Evolutionary conservation across 345 rosid genomes (phyloP).

Genomic region (Euphorbia pulcherrima): DNA sequence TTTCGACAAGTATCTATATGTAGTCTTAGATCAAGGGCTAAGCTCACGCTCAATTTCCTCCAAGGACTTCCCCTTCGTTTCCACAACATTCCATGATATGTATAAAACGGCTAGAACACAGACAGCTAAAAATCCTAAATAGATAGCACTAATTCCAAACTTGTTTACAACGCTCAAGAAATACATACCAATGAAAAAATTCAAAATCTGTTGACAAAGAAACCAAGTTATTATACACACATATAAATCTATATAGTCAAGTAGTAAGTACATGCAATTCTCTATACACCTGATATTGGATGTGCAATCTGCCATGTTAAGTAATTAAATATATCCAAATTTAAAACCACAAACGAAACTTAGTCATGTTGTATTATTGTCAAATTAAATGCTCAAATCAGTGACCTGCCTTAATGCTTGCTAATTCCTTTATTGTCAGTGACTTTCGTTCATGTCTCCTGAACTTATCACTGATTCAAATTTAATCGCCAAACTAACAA

Average conservation of each 20-base stretch:
- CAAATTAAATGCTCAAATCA: background rate
- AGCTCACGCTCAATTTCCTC: conserved; percentile 95
- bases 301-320: background rate
- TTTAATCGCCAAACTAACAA: background rate
- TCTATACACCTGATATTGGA: no score
- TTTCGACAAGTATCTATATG: no score
- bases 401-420: background rate
- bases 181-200: conserved; percentile 84
- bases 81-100: conserved; percentile 75
- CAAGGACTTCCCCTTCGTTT: conserved; percentile 91
- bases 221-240: conserved; percentile 7
- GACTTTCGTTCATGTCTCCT: background rate
- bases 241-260: no score
- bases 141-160: conserved; percentile 88
- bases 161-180: conserved; percentile 87
- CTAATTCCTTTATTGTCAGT: no score
- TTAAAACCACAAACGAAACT: no score
- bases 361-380: background rate
- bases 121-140: conserved; percentile 70
- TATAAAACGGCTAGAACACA: conserved; percentile 80
- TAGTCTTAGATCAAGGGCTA: conserved; percentile 32
- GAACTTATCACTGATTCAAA: background rate
- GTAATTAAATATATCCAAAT: background rate
- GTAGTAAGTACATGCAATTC: no score
- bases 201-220: conserved; percentile 56